These are phyloP conservation scores for Porogramme epimiltina DNA, from an alignment of 1,284 basidiomycete genomes.

Conservation along the genomic window DNA sequence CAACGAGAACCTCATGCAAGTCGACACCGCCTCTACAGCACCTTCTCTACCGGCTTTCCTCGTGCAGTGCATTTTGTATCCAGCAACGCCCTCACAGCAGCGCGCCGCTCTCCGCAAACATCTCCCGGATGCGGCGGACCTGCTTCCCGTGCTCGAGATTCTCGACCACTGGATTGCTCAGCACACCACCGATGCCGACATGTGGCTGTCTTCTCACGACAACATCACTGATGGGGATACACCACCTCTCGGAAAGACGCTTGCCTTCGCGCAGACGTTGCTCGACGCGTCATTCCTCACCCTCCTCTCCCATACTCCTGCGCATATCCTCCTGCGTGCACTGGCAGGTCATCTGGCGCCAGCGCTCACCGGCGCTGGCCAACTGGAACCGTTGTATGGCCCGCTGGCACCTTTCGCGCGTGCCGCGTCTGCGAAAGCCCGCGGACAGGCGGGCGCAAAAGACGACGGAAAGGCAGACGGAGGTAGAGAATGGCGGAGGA, in stretches of 20 bases:
- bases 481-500: conserved; percentile 58
- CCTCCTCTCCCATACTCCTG: conserved; percentile 59
- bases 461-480: conserved; percentile 31
- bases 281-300: conserved; percentile 70
- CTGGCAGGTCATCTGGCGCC: conserved; percentile 54
- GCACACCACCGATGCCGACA: conserved; percentile 31
- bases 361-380: conserved; percentile 50
- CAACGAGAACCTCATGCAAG: conserved; percentile 53
- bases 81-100: conserved; percentile 51
- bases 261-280: conserved; percentile 60
- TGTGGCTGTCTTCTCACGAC: conserved; percentile 9
- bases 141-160: conserved; percentile 50
- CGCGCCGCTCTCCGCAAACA: conserved; percentile 57
- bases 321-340: conserved; percentile 50
- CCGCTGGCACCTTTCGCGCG: conserved; percentile 61
- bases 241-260: conserved; percentile 50
- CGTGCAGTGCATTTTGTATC: conserved; percentile 50
- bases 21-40: conserved; percentile 42
- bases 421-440: conserved; percentile 41
- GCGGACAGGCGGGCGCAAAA: conserved; percentile 36
- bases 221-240: not conserved
- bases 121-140: conserved; percentile 53
- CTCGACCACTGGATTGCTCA: conserved; percentile 57
- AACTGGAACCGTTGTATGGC: conserved; percentile 56
- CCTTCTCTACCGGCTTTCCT: conserved; percentile 55